phyloP scores from a whole-genome alignment of 441 rosid species.

The Populus hybrid region DNA sequence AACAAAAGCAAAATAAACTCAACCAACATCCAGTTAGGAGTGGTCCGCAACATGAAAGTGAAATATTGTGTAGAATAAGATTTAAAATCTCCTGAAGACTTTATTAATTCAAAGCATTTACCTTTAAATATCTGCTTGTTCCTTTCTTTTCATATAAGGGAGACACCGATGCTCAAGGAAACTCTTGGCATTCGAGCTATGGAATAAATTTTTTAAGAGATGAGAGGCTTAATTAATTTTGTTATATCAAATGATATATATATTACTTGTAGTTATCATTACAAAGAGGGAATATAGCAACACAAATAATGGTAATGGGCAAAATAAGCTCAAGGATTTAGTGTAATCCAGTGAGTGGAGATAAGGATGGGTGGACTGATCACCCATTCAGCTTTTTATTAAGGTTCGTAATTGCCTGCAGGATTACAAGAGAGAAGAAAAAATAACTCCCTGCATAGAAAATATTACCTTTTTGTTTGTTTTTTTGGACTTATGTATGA shows the following conservation, averaged over 20 bases:
- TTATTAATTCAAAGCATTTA: too few relatives aligned
- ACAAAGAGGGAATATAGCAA: neutral
- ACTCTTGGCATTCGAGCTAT: too few relatives aligned
- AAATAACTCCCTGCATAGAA: neutral
- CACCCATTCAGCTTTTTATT: neutral
- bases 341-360: constrained; percentile 12
- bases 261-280: neutral
- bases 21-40: too few relatives aligned
- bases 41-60: too few relatives aligned
- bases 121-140: too few relatives aligned
- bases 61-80: too few relatives aligned
- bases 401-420: neutral
- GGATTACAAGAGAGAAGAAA: neutral
- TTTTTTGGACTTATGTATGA: constrained; percentile 31
- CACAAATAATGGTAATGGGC: neutral
- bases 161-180: too few relatives aligned
- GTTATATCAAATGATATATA: neutral
- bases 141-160: too few relatives aligned
- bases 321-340: neutral
- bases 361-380: neutral
- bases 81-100: too few relatives aligned
- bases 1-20: too few relatives aligned
- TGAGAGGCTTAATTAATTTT: neutral
- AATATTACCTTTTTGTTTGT: neutral
- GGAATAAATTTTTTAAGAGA: neutral